A percentile compares a stretch with the other conserved stretches of the same genome.
Conservation (phyloP, 2,329 filamentous ascomycete species). For the Lachnum nothofagi region DNA sequence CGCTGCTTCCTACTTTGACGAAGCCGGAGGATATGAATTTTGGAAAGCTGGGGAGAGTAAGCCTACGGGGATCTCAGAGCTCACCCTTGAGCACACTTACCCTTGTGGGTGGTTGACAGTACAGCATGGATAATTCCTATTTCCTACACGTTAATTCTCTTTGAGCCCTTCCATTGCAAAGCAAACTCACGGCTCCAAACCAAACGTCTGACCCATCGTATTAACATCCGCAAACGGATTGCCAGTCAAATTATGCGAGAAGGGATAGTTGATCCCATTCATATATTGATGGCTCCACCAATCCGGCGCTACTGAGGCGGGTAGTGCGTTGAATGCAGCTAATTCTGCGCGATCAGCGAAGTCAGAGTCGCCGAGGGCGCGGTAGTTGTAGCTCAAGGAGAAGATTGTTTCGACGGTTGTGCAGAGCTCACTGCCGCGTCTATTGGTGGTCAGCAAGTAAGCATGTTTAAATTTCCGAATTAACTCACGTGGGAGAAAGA, state of each 20-base stretch:
- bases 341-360: conserved; percentile 50
- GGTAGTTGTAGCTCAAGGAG: conserved; percentile 34
- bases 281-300: conserved; percentile 56
- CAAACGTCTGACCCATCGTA: conserved; percentile 22
- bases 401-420: conserved; percentile 35
- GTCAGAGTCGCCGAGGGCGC: conserved; percentile 29
- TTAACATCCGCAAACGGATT: conserved; percentile 18
- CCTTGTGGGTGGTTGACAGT: conserved; percentile 54
- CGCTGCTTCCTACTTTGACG: conserved; percentile 36
- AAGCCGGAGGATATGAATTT: conserved; percentile 47
- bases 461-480: no score
- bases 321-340: conserved; percentile 51
- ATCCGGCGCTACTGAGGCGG: conserved; percentile 45
- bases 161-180: neutral
- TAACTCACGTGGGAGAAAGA: conserved; percentile 19
- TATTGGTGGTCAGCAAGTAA: neutral
- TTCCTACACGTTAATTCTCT: conserved; percentile 9
- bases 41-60: conserved; percentile 38
- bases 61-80: neutral
- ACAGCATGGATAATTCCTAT: conserved; percentile 42
- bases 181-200: conserved; percentile 40
- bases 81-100: neutral
- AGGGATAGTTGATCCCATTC: conserved; percentile 45
- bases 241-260: conserved; percentile 5
- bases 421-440: conserved; percentile 32